Evolutionary conservation across 106 monocot species (phyloP).

Genomic region (Chionographis japonica): DNA sequence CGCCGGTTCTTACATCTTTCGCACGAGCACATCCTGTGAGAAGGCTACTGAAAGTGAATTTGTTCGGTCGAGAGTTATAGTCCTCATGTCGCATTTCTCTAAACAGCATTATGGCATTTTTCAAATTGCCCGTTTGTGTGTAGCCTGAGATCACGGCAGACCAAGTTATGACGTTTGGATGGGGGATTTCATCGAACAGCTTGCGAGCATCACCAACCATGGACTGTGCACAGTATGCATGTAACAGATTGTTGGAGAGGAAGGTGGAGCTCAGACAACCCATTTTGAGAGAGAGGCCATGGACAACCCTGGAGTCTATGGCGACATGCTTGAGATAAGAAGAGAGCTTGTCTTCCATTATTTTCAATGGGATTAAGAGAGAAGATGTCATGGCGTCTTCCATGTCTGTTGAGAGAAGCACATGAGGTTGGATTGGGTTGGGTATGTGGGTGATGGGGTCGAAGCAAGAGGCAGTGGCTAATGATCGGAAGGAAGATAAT

Average conservation of each 20-base stretch:
- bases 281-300: conserved; percentile 27
- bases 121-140: conserved; percentile 16
- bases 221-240: conserved; percentile 3
- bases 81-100: conserved; percentile 6
- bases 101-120: conserved; percentile 21
- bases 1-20: conserved; percentile 28
- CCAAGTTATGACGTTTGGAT: conserved; percentile 35
- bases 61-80: conserved; percentile 13
- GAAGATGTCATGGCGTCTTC: not conserved
- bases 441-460: too few species aligned
- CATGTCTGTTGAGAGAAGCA: too few species aligned
- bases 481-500: too few species aligned
- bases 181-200: conserved; percentile 39
- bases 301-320: conserved; percentile 18
- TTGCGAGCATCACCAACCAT: conserved; percentile 13
- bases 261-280: conserved; percentile 28
- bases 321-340: conserved; percentile 11
- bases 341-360: conserved; percentile 29
- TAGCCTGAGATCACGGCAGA: conserved; percentile 21
- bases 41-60: conserved; percentile 35
- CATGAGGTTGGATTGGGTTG: too few species aligned
- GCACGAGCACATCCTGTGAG: conserved; percentile 36
- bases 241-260: conserved; percentile 39
- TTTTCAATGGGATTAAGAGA: not conserved
- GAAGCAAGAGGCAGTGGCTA: too few species aligned